Evolutionary conservation across 176 grass and related monocot species (phyloP).

Genomic region (Carex kokanica): DNA sequence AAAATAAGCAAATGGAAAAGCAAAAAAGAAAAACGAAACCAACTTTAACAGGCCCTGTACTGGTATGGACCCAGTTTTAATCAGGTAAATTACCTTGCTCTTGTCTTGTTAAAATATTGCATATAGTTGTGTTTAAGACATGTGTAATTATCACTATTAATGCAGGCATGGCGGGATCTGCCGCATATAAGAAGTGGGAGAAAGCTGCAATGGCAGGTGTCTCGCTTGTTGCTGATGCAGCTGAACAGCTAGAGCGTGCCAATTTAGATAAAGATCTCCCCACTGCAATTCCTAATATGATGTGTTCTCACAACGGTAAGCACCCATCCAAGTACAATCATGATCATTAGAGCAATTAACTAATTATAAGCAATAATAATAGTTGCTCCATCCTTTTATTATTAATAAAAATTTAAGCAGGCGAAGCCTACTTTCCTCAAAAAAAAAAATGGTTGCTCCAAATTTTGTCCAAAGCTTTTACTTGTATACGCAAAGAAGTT

Average conservation of each 20-base stretch:
- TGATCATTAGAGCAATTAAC: slow-evolving; percentile 2
- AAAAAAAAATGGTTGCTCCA: not conserved
- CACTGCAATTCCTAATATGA: slow-evolving; percentile 36
- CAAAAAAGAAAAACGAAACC: not conserved
- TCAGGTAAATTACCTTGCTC: slow-evolving; percentile 13
- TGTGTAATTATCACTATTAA: slow-evolving; percentile 2
- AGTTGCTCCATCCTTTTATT: too few relatives aligned
- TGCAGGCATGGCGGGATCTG: slow-evolving; percentile 47
- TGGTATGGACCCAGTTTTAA: slow-evolving; percentile 12
- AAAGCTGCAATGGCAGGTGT: slow-evolving; percentile 92
- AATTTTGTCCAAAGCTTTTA: not conserved
- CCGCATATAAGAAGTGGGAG: slow-evolving; percentile 94
- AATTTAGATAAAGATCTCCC: slow-evolving; percentile 33
- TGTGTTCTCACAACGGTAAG: slow-evolving; percentile 51
- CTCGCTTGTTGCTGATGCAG: slow-evolving; percentile 99
- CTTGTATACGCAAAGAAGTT: not conserved
- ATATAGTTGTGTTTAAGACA: not conserved
- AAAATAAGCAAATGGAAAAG: not conserved
- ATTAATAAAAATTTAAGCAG: too few relatives aligned
- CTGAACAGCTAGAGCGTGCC: slow-evolving; percentile 82
- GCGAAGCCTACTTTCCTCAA: too few relatives aligned
- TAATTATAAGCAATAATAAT: not conserved
- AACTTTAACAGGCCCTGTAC: not conserved
- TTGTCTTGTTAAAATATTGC: slow-evolving; percentile 27
- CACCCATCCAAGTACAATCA: not conserved